Evolutionary conservation across 345 rosid species (phyloP).

Genomic region (Clarkia xantiana): DNA sequence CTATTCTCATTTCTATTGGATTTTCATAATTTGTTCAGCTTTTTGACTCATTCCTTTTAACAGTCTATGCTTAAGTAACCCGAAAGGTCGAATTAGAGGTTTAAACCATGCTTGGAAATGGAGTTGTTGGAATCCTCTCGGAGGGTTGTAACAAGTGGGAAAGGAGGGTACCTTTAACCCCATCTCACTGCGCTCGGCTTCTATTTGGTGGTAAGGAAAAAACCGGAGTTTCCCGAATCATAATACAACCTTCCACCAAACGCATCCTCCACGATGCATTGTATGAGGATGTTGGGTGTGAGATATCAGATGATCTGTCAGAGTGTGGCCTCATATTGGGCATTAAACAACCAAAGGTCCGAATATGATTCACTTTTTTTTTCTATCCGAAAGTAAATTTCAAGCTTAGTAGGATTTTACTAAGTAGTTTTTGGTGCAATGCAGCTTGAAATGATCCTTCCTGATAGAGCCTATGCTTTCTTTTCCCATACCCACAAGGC

Average conservation of each 20-base stretch:
- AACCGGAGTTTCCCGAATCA: slow-evolving; percentile 61
- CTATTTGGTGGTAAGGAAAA: slow-evolving; percentile 50
- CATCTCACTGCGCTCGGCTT: slow-evolving; percentile 80
- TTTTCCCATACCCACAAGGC: slow-evolving; percentile 89
- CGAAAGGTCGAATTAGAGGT: background rate
- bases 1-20: too few species aligned
- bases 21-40: too few species aligned
- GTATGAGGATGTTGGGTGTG: slow-evolving; percentile 77
- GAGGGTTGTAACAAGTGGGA: slow-evolving; percentile 88
- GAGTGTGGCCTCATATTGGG: slow-evolving; percentile 82
- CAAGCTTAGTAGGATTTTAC: background rate
- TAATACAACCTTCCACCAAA: slow-evolving; percentile 83
- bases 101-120: slow-evolving; percentile 60
- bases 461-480: slow-evolving; percentile 78
- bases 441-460: slow-evolving; percentile 69
- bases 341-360: slow-evolving; percentile 71
- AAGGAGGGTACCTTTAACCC: slow-evolving; percentile 78
- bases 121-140: slow-evolving; percentile 71
- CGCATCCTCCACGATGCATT: slow-evolving; percentile 74
- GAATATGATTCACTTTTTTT: too few species aligned
- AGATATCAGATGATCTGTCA: slow-evolving; percentile 70
- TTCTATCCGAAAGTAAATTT: background rate
- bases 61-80: background rate
- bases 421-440: slow-evolving; percentile 2
- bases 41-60: background rate